Conservation (phyloP, 768 basidiomycete species). For the Phallus indusiatus region DNA sequence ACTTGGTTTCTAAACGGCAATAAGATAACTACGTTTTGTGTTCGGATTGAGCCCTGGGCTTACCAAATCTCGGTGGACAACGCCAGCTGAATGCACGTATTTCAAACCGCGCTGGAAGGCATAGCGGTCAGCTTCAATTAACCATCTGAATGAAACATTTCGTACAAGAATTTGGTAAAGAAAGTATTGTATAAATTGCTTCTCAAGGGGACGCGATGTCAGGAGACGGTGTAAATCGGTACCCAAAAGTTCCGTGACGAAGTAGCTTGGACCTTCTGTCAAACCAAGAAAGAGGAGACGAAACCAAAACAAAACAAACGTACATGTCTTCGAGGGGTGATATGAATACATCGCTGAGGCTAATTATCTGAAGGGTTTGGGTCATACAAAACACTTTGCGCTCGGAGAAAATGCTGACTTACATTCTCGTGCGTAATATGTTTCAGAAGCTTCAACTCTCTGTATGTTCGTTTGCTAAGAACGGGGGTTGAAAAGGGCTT, state of each 20-base stretch:
- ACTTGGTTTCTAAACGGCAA: constrained; percentile 72
- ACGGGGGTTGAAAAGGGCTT: constrained; percentile 99
- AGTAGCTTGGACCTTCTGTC: constrained; percentile 55
- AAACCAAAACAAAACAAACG: constrained; percentile 20
- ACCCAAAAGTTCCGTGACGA: constrained; percentile 96
- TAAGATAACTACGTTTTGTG: not conserved
- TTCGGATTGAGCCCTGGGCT: constrained; percentile 17
- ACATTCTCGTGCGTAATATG: constrained; percentile 99
- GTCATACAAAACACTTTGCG: not conserved
- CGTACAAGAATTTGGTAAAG: constrained; percentile 94
- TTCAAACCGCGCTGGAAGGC: constrained; percentile 79
- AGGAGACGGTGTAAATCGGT: constrained; percentile 96
- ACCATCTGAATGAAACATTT: constrained; percentile 6
- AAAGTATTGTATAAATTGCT: constrained; percentile 99
- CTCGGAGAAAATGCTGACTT: constrained; percentile 22
- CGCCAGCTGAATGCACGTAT: constrained; percentile 98
- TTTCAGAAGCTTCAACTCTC: constrained; percentile 96
- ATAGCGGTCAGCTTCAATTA: constrained; percentile 7
- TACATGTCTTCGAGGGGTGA: constrained; percentile 98
- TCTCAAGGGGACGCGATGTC: constrained; percentile 93
- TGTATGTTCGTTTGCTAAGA: constrained; percentile 93
- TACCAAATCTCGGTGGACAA: constrained; percentile 94
- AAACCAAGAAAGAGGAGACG: not conserved
- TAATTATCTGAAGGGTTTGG: constrained; percentile 68
- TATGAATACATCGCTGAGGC: constrained; percentile 97